Evolutionary conservation across 75 land plant genomes (phyloP).

Genomic region (Selaginella tamariscina): DNA sequence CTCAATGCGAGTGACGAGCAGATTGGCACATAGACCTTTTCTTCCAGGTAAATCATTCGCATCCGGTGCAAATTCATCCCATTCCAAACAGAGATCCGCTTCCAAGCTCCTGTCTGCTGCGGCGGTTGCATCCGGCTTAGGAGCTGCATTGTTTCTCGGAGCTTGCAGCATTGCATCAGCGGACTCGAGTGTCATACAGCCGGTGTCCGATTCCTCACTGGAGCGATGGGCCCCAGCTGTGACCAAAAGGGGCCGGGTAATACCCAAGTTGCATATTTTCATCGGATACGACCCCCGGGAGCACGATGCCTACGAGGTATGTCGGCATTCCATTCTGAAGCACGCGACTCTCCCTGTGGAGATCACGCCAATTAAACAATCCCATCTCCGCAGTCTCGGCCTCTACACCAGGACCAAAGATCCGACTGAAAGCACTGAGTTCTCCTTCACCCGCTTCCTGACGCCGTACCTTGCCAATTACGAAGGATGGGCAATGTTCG

Average conservation of each 20-base stretch:
- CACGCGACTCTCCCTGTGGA: conserved; percentile 51
- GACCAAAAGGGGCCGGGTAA: conserved; percentile 17
- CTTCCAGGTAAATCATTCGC: too few species aligned
- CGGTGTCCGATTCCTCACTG: too few species aligned
- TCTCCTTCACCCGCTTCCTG: conserved; percentile 70
- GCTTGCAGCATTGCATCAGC: too few species aligned
- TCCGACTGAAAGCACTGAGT: conserved; percentile 64
- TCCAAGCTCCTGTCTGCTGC: too few species aligned
- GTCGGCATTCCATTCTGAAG: conserved; percentile 54
- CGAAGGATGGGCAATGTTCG: conserved; percentile 78
- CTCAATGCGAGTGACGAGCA: too few species aligned
- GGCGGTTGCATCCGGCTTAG: too few species aligned
- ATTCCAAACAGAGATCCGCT: too few species aligned
- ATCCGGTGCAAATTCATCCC: too few species aligned
- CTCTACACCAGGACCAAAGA: conserved; percentile 47
- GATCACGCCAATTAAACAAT: conserved; percentile 48
- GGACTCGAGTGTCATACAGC: too few species aligned
- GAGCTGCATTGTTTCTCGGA: too few species aligned
- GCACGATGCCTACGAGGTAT: conserved; percentile 63
- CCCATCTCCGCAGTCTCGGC: conserved; percentile 33
- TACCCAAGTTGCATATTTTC: conserved; percentile 29
- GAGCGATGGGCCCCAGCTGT: too few species aligned
- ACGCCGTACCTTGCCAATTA: conserved; percentile 59
- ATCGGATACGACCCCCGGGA: conserved; percentile 72
- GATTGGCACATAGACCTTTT: too few species aligned